A percentile compares a stretch with the other conserved stretches of the same genome.
These are phyloP conservation scores for Suillus tomentosus DNA, from an alignment of 768 basidiomycete genomes.

Conservation along the genomic window DNA sequence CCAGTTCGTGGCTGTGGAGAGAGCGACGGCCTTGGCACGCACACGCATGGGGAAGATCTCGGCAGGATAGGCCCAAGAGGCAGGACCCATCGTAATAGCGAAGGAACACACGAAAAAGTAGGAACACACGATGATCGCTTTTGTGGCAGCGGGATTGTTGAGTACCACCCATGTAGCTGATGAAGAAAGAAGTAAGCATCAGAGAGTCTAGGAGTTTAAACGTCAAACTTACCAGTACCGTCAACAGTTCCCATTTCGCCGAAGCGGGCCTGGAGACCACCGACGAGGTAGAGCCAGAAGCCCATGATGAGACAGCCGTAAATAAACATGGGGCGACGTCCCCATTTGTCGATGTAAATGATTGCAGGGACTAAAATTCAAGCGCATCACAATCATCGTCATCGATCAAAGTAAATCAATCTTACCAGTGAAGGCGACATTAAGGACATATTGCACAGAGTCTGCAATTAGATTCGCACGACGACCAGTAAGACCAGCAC, in stretches of 20 bases:
- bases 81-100: slow-evolving; percentile 76
- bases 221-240: slow-evolving; percentile 28
- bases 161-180: slow-evolving; percentile 61
- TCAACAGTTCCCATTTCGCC: slow-evolving; percentile 61
- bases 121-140: slow-evolving; percentile 74
- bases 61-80: slow-evolving; percentile 74
- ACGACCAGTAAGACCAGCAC: slow-evolving; percentile 73
- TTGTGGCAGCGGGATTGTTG: slow-evolving; percentile 56
- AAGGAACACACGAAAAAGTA: slow-evolving; percentile 78
- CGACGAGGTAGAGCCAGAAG: slow-evolving; percentile 77
- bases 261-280: slow-evolving; percentile 68
- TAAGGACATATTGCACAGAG: slow-evolving; percentile 58
- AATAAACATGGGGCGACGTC: slow-evolving; percentile 75
- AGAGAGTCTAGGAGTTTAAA: not conserved
- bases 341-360: slow-evolving; percentile 76
- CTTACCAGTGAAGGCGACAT: slow-evolving; percentile 38
- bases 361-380: slow-evolving; percentile 41
- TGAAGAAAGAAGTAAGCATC: not conserved
- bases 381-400: not conserved
- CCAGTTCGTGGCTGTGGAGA: slow-evolving; percentile 53
- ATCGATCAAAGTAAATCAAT: slow-evolving; percentile 16
- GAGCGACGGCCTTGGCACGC: slow-evolving; percentile 59
- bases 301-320: slow-evolving; percentile 68
- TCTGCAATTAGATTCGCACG: slow-evolving; percentile 76
- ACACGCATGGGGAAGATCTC: slow-evolving; percentile 71